Evolutionary conservation across 495 filamentous ascomycete genomes (phyloP).

Genomic region (Lichenothelia convexa): DNA sequence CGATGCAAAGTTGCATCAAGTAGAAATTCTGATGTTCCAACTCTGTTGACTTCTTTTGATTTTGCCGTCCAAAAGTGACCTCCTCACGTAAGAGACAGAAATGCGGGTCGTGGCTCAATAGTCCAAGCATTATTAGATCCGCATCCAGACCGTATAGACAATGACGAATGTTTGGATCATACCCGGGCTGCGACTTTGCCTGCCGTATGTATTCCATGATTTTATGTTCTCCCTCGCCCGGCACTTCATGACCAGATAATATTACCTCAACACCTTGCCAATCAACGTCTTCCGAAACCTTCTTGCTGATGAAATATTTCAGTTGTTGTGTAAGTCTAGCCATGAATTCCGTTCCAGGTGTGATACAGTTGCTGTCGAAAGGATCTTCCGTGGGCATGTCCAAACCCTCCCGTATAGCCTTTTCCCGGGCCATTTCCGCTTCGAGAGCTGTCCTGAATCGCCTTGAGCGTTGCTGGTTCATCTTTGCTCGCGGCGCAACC

Average conservation of each 20-base stretch:
- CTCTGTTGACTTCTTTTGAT: slow-evolving; percentile 76
- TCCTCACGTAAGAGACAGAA: slow-evolving; percentile 95
- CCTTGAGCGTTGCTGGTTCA: slow-evolving; percentile 96
- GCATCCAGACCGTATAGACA: slow-evolving; percentile 96
- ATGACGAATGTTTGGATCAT: slow-evolving; percentile 89
- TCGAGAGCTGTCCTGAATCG: slow-evolving; percentile 92
- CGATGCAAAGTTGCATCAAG: slow-evolving; percentile 89
- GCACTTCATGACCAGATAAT: slow-evolving; percentile 95
- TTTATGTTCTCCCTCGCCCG: slow-evolving; percentile 97
- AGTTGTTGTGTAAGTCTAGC: slow-evolving; percentile 81
- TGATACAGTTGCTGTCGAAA: slow-evolving; percentile 99
- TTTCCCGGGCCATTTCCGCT: slow-evolving; percentile 71
- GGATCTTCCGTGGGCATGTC: slow-evolving; percentile 89
- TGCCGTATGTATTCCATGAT: slow-evolving; percentile 99
- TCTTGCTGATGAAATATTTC: slow-evolving; percentile 98
- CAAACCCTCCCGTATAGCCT: slow-evolving; percentile 70
- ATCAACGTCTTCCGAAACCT: slow-evolving; percentile 87
- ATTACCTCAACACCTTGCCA: slow-evolving; percentile 96
- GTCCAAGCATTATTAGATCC: slow-evolving; percentile 94
- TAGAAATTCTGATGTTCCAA: slow-evolving; percentile 99
- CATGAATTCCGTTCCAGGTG: slow-evolving; percentile 96
- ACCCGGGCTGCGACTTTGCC: slow-evolving; percentile 83
- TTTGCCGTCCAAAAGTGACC: slow-evolving; percentile 84
- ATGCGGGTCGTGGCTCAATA: slow-evolving; percentile 94
- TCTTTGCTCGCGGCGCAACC: slow-evolving; percentile 94